Base-by-base conservation (phyloP, 768 basidiomycete genomes). In the Erythrobasidium yunnanense region DNA sequence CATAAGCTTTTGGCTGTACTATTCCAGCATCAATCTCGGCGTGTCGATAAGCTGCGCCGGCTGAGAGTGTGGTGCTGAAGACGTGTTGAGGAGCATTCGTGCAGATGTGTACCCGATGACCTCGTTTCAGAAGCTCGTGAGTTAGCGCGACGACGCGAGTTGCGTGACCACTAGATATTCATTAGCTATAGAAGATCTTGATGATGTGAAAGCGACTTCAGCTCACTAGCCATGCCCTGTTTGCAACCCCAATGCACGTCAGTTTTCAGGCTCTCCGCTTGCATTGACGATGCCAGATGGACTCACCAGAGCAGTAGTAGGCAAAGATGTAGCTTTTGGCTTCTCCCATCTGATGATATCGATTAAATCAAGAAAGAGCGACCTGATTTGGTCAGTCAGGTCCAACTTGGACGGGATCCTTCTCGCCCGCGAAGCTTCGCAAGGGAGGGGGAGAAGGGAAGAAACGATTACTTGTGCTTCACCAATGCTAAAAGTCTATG, bases 21-120 rank as follows among this genome's bases (percentile, higher is more conserved):
- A 89, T 85, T 49, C 88, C 84, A 6, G 87, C 87, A 73, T 88
- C 87, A 45, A 88, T 85, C 62, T 85, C 80, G 8, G 85, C 83
- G 74, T 82, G 81, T 50, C 87, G 82, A 76, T 88, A 88, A 35
- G 73, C 68, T 2, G 86, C 86, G 52, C 86, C 87, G 11, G 77
- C 75, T 25, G 79, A 79, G 45, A 87, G 79, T 71, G 83, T 83
- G 63, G 85, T 82, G 1, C 81, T 74, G 72, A 89, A 88, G 30
- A 88, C 83, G 71, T 82, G 84, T 66, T 80, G 78, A 11, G 86
- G 86, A 0, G 87, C 87, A 29, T 86, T 86, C 1, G 87, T 87
- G 29, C 85, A 81, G 62, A 89, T 84, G 73, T 83, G 77, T 8
- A 88, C 77, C 6, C 72, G 77, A 18, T 83, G 83, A 45, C 75